Evolutionary conservation across 352 stramenopile species (phyloP).

Genomic region (Blastocystis sp.): DNA sequence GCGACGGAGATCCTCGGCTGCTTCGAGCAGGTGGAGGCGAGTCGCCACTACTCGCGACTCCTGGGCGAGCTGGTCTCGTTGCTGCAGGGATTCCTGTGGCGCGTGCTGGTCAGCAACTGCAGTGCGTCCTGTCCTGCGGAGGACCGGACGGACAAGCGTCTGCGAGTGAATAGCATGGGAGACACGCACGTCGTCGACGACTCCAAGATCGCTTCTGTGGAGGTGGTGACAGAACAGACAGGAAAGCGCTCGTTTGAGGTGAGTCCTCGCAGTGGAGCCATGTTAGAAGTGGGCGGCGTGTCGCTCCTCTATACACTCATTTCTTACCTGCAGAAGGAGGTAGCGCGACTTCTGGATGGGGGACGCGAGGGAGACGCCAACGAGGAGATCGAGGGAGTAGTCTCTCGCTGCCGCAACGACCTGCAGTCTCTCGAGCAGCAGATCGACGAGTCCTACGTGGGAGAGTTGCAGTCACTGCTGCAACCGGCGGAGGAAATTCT

Average conservation of each 20-base stretch:
- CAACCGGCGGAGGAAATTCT: not conserved
- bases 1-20: conserved; percentile 95
- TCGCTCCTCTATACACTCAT: not conserved
- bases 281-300: not conserved
- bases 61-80: conserved; percentile 58
- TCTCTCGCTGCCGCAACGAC: not conserved
- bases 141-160: conserved; percentile 10
- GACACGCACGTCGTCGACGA: not conserved
- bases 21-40: conserved; percentile 93
- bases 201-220: not conserved
- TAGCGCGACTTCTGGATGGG: not conserved
- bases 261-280: conserved; percentile 6
- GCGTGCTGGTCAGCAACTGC: not conserved
- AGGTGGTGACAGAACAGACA: not conserved
- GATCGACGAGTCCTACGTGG: not conserved
- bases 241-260: not conserved
- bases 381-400: conserved; percentile 17
- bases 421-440: not conserved
- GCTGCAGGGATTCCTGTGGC: conserved; percentile 4
- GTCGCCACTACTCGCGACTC: conserved; percentile 67
- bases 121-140: not conserved
- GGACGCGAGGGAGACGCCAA: not conserved
- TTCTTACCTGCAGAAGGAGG: conserved; percentile 6
- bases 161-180: conserved; percentile 44
- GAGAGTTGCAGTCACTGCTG: not conserved